phyloP scores from a whole-genome alignment of 257 asterid species.

The Paulownia fortunei region DNA sequence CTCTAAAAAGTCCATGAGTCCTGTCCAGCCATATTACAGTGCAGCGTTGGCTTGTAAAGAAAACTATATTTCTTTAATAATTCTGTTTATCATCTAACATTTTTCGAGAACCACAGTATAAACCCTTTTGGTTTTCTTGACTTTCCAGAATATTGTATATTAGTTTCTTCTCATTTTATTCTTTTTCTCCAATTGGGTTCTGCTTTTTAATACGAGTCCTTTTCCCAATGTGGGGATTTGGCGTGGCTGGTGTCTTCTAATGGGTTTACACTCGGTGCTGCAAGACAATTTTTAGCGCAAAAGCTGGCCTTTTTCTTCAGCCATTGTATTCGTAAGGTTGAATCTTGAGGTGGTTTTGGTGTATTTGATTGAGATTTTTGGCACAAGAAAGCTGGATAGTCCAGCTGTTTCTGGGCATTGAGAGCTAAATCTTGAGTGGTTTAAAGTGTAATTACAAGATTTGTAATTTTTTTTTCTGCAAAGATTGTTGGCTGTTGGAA shows the following conservation, averaged over 20 bases:
- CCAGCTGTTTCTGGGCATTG: slow-evolving; percentile 30
- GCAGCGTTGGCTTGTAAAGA: slow-evolving; percentile 54
- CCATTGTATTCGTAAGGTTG: slow-evolving; percentile 41
- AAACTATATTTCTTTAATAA: not conserved
- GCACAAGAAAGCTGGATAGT: slow-evolving; percentile 7
- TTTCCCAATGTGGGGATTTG: slow-evolving; percentile 47
- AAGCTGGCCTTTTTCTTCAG: slow-evolving; percentile 36
- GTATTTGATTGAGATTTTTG: slow-evolving; percentile 1
- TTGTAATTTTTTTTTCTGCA: not conserved
- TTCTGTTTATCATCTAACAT: not conserved
- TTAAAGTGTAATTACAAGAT: slow-evolving; percentile 22
- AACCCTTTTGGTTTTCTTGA: slow-evolving; percentile 38
- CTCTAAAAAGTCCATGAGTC: slow-evolving; percentile 29
- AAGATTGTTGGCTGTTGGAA: slow-evolving; percentile 4
- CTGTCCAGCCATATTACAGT: slow-evolving; percentile 63
- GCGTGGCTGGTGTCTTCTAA: slow-evolving; percentile 36
- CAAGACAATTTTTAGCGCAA: slow-evolving; percentile 45
- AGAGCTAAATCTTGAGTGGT: slow-evolving; percentile 34
- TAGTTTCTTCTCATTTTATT: slow-evolving; percentile 14
- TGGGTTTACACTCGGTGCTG: slow-evolving; percentile 46
- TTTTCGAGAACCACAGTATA: slow-evolving; percentile 27
- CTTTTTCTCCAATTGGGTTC: slow-evolving; percentile 37
- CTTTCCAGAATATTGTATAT: slow-evolving; percentile 41
- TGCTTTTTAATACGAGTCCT: slow-evolving; percentile 34
- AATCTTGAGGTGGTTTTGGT: slow-evolving; percentile 47